Evolutionary conservation across 345 rosid species (phyloP).

Genomic region (Acer campestre): DNA sequence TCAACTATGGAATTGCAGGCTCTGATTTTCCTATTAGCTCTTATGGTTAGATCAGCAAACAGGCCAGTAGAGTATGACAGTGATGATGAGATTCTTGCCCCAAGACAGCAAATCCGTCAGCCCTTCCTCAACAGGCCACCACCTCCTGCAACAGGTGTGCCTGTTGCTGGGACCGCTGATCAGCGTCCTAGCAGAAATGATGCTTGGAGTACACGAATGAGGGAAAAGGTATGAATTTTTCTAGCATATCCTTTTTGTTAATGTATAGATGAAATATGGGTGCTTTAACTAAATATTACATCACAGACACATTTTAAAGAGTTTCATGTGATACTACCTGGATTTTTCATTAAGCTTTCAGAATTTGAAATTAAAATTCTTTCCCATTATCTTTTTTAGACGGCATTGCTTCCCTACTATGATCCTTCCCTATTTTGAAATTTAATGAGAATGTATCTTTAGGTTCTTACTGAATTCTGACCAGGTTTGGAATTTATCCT

Average conservation of each 20-base stretch:
- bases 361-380: background rate
- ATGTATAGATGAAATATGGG: background rate
- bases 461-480: background rate
- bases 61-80: constrained; percentile 87
- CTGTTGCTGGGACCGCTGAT: constrained; percentile 78
- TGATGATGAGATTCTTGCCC: constrained; percentile 78
- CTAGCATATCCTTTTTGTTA: background rate
- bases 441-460: background rate
- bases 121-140: constrained; percentile 80
- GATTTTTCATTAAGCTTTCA: background rate
- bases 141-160: constrained; percentile 72
- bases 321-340: background rate
- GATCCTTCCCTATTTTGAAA: background rate
- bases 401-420: background rate
- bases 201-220: constrained; percentile 98
- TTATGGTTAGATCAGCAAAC: constrained; percentile 79
- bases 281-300: background rate
- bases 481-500: background rate
- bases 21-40: constrained; percentile 76
- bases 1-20: constrained; percentile 55
- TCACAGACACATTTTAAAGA: background rate
- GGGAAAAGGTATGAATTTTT: constrained; percentile 74
- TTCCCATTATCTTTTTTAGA: background rate
- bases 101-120: constrained; percentile 83
- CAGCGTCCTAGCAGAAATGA: constrained; percentile 92